Conservation (phyloP, 352 stramenopile genomes). For the Phytopythium helicoides region DNA sequence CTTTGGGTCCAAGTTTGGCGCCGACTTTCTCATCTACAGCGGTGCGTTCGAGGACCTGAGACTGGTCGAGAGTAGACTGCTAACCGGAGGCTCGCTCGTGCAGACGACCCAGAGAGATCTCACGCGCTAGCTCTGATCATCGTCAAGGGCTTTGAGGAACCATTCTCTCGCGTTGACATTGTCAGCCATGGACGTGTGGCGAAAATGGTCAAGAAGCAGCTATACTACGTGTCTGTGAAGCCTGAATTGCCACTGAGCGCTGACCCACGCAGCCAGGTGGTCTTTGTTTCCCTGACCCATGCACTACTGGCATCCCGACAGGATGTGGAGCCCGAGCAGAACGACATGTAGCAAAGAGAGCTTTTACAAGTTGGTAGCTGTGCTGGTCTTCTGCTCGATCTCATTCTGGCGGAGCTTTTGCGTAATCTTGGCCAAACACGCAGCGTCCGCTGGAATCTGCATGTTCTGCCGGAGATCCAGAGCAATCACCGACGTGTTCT, state of each 20-base stretch:
- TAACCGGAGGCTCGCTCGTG: not conserved
- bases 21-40: conserved; percentile 78
- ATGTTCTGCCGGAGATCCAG: conserved; percentile 80
- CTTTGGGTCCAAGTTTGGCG: conserved; percentile 80
- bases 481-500: conserved; percentile 57
- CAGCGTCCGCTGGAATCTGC: conserved; percentile 54
- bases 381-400: conserved; percentile 40
- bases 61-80: too few relatives aligned
- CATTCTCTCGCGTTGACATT: conserved; percentile 47
- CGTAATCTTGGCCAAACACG: conserved; percentile 61
- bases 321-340: conserved; percentile 12
- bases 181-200: conserved; percentile 63
- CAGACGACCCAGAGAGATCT: conserved; percentile 31
- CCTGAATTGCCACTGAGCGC: not conserved
- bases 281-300: conserved; percentile 64
- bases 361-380: conserved; percentile 4
- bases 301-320: conserved; percentile 45
- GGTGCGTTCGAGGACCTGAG: too few relatives aligned
- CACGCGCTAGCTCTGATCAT: conserved; percentile 57
- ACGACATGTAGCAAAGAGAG: not conserved
- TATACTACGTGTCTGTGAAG: conserved; percentile 48
- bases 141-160: conserved; percentile 40
- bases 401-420: conserved; percentile 78
- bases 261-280: conserved; percentile 15
- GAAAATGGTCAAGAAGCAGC: conserved; percentile 74